These are phyloP conservation scores for Metarhizium robertsii DNA, from an alignment of 2,329 filamentous ascomycete genomes.

Conservation along the genomic window DNA sequence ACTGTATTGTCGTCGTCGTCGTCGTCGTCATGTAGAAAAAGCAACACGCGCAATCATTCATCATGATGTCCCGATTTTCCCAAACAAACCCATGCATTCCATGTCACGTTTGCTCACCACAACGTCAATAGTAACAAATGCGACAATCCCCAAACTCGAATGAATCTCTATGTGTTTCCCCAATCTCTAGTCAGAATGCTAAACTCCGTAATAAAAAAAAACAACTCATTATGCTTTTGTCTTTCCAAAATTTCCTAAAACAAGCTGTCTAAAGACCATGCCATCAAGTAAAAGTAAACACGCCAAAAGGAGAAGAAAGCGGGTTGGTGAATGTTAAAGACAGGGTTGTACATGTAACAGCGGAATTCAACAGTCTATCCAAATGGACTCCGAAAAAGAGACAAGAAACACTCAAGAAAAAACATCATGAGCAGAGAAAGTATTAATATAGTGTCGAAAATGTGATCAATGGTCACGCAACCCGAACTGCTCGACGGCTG, in stretches of 20 bases:
- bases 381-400: neutral
- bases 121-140: neutral
- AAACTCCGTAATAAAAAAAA: neutral
- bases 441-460: neutral
- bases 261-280: neutral
- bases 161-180: neutral
- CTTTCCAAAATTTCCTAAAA: neutral
- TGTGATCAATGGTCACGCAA: neutral
- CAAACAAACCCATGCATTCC: neutral
- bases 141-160: neutral
- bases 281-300: neutral
- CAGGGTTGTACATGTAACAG: neutral
- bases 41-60: neutral
- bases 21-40: neutral
- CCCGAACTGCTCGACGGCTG: slow-evolving; percentile 15
- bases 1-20: neutral
- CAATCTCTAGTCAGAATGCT: neutral
- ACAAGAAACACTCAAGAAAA: neutral
- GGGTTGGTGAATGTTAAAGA: neutral
- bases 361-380: neutral
- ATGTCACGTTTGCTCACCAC: neutral
- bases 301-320: neutral
- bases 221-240: neutral
- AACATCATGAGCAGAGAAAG: neutral
- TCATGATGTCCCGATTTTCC: neutral